These are phyloP conservation scores for Limonium bicolor DNA, from an alignment of 148 eudicot genomes.

Conservation along the genomic window DNA sequence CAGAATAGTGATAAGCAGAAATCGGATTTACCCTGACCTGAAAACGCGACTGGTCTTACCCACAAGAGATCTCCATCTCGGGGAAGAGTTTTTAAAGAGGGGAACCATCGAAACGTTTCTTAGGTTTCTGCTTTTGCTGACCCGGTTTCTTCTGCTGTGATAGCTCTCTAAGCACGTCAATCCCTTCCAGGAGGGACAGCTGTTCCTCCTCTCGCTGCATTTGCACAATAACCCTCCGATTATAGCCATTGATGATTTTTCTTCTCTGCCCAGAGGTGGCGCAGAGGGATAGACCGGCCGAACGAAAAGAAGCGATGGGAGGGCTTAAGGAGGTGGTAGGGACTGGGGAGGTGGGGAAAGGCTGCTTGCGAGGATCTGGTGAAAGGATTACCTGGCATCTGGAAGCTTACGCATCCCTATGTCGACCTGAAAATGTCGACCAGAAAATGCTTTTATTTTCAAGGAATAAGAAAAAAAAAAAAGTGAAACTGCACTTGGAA, in stretches of 20 bases:
- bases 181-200: background rate
- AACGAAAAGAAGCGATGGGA: too few relatives aligned
- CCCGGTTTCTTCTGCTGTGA: conserved; percentile 8
- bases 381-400: conserved; percentile 5
- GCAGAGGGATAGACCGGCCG: conserved; percentile 8
- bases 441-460: too few relatives aligned
- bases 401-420: background rate
- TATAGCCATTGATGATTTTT: conserved; percentile 18
- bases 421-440: too few relatives aligned
- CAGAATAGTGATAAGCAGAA: background rate
- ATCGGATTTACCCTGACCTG: conserved; percentile 13
- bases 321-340: background rate
- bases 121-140: conserved; percentile 2
- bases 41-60: conserved; percentile 18
- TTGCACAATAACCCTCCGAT: conserved; percentile 19
- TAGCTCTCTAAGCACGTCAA: conserved; percentile 11
- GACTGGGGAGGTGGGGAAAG: conserved; percentile 7
- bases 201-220: conserved; percentile 10
- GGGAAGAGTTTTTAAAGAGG: conserved; percentile 7
- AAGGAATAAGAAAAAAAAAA: too few relatives aligned
- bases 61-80: conserved; percentile 17
- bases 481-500: too few relatives aligned
- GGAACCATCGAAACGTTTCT: conserved; percentile 17
- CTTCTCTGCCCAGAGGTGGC: background rate
- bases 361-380: too few relatives aligned